Evolutionary conservation across 2,329 filamentous ascomycete genomes (phyloP).

Genomic region (Aspergillus ustus): DNA sequence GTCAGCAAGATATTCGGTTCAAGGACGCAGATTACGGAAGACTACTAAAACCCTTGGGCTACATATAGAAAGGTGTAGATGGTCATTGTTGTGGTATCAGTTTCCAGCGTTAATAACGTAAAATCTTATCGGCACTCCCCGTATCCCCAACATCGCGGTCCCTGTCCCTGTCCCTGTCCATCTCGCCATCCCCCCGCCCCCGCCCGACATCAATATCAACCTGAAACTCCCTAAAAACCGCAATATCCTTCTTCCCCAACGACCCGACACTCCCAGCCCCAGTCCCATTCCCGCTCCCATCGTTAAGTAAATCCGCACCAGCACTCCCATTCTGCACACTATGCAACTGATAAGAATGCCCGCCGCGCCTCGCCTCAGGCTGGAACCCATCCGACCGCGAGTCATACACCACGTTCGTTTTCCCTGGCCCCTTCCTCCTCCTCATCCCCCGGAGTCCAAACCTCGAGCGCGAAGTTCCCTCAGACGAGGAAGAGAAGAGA

Average conservation of each 20-base stretch:
- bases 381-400: slow-evolving; percentile 7
- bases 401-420: slow-evolving; percentile 2
- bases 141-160: background rate
- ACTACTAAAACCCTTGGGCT: too few species aligned
- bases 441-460: background rate
- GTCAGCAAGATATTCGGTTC: too few species aligned
- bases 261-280: background rate
- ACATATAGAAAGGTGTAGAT: too few species aligned
- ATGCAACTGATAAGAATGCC: background rate
- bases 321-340: background rate
- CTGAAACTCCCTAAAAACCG: background rate
- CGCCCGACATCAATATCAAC: background rate
- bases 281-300: background rate
- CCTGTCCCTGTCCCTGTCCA: background rate
- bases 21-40: too few species aligned
- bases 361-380: background rate
- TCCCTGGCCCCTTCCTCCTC: background rate
- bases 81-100: too few species aligned
- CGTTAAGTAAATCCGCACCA: too few species aligned
- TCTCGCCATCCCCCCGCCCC: too few species aligned
- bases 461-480: background rate
- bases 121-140: background rate
- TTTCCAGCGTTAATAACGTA: background rate
- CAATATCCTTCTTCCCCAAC: background rate
- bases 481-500: background rate